These are phyloP conservation scores for Yamadazyma atlantica DNA, from an alignment of 1,139 yeast species.

Conservation along the genomic window DNA sequence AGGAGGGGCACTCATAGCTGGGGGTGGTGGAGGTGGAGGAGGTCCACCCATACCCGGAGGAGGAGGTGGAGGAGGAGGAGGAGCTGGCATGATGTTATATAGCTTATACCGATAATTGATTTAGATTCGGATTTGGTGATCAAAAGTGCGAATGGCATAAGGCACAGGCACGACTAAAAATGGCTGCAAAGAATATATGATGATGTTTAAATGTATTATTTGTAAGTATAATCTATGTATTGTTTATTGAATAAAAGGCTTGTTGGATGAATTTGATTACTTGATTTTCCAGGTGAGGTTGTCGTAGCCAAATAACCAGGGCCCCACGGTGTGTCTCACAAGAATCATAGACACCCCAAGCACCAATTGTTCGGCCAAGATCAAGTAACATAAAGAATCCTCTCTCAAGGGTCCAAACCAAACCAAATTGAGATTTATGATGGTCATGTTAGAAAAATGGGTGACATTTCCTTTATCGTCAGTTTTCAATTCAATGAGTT, in stretches of 20 bases:
- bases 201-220: neutral
- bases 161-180: neutral
- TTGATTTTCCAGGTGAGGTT: conserved; percentile 58
- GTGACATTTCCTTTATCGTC: conserved; percentile 32
- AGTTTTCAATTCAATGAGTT: conserved; percentile 50
- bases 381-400: conserved; percentile 61
- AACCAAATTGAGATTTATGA: conserved; percentile 78
- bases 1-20: conserved; percentile 33
- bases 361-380: conserved; percentile 61
- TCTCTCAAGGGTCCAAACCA: conserved; percentile 91
- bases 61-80: conserved; percentile 18
- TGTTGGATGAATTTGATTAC: conserved; percentile 9
- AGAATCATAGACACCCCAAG: conserved; percentile 68
- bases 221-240: too few species aligned
- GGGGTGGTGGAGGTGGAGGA: conserved; percentile 45
- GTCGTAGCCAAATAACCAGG: conserved; percentile 85
- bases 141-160: neutral
- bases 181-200: neutral
- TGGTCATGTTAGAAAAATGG: conserved; percentile 77
- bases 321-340: conserved; percentile 82
- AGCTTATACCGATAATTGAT: too few species aligned
- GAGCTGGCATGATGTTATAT: conserved; percentile 15
- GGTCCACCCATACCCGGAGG: conserved; percentile 16
- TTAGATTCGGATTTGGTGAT: too few species aligned
- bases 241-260: neutral